Base-by-base conservation (phyloP, 805 yeast genomes). In the Candida nemodendra region DNA sequence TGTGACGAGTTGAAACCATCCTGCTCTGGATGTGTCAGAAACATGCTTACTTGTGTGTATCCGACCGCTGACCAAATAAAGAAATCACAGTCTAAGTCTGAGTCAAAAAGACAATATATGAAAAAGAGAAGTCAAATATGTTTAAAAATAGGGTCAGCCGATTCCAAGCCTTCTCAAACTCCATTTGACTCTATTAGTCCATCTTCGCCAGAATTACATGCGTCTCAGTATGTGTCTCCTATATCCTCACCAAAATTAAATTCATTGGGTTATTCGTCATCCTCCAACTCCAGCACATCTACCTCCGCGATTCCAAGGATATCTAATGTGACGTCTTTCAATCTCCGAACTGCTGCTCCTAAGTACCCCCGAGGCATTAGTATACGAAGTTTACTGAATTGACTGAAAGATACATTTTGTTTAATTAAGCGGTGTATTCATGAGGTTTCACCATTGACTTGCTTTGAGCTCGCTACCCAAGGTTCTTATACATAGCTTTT, bases 21-120 rank as follows among this genome's bases (percentile, higher is more conserved):
- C 4, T 64, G 68, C 38, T 54, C 65, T 0, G 68, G 66, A 7
- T 64, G 68, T 41, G 33, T 48, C 2, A 45, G 66, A 41, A 62
- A 63, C 39, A 51, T 44, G 47, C 47, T 61, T 11, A 48, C 57
- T 12, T 64, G 69, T 42, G 61, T 61, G 7, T 64, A 62, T 35
- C 68, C 68, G 8, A 36, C 51, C 7, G 38, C 37, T 4, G 45
- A 44, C 11, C 48, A 53, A 15, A 30, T 47, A 13, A 45, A 49
- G 15, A 48, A 45, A 30, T 30, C 52, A 8, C 36, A 39, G 21
- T 21, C 39, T 25, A 41, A 30, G 26, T 15, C 32, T 24, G 23
- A 36, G 23, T 26, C 37, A 9, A 27, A 30, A 26, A 18, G 26
- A 22, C n/a, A 24, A 18, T 28, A 14, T n/a, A n/a, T n/a, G n/a